A percentile compares a stretch with the other conserved stretches of the same genome.
Conservation (phyloP, 2,329 filamentous ascomycete genomes). For the Sporothrix phasma region DNA sequence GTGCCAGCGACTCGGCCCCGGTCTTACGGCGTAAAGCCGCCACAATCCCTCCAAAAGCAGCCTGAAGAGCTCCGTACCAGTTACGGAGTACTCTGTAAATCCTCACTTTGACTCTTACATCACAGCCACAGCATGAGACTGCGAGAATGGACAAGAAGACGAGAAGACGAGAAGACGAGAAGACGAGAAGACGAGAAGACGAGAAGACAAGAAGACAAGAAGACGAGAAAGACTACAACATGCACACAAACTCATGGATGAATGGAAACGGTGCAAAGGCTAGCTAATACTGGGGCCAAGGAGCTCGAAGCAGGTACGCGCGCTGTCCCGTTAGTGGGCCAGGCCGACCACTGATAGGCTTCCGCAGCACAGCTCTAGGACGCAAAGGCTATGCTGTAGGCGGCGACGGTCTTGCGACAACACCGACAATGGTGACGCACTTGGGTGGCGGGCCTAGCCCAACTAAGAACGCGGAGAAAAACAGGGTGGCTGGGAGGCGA, state of each 20-base stretch:
- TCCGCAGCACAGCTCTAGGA: no score
- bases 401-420: not conserved
- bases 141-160: not conserved
- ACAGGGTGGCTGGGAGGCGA: conserved; percentile 8
- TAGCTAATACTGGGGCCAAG: not conserved
- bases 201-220: not conserved
- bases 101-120: no score
- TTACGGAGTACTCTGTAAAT: not conserved
- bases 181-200: not conserved
- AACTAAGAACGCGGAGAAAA: conserved; percentile 6
- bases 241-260: not conserved
- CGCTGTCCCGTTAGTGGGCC: not conserved
- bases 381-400: no score
- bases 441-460: conserved; percentile 3
- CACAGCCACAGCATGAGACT: not conserved
- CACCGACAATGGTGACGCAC: conserved; percentile 8
- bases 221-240: not conserved
- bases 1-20: not conserved
- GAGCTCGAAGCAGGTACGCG: conserved; percentile 11
- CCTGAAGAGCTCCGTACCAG: no score
- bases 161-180: not conserved
- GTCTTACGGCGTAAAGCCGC: not conserved
- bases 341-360: not conserved
- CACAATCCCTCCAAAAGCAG: not conserved
- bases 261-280: not conserved